A percentile compares a stretch with the other conserved stretches of the same genome.
phyloP scores from a whole-genome alignment of 2,329 filamentous ascomycete species.

The Ophiostoma sp. region DNA sequence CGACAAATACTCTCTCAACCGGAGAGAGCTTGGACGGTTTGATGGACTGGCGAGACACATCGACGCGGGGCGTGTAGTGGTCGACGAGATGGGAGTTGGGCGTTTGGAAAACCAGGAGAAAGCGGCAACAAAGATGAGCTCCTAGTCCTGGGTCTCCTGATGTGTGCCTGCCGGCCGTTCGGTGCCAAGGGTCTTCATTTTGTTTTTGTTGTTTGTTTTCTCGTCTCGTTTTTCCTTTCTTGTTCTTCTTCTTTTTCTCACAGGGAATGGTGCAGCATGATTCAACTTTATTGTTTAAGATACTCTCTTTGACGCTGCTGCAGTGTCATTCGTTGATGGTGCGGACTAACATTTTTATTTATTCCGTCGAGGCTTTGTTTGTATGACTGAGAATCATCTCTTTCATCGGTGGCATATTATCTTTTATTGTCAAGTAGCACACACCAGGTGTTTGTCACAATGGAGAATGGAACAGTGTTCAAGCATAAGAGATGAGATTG shows the following conservation, averaged over 20 bases:
- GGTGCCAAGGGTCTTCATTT: neutral
- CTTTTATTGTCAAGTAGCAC: constrained; percentile 17
- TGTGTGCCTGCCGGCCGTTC: neutral
- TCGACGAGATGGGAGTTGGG: neutral
- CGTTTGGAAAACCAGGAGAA: neutral
- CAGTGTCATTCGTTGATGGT: constrained; percentile 16
- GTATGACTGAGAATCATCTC: constrained; percentile 1
- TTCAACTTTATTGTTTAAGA: constrained; percentile 15
- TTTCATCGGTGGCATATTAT: neutral
- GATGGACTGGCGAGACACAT: constrained; percentile 22
- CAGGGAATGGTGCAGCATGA: constrained; percentile 14
- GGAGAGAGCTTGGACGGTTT: neutral
- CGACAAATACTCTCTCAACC: neutral
- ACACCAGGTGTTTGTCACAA: neutral
- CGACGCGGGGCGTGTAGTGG: constrained; percentile 18
- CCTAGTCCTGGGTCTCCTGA: neutral
- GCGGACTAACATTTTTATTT: constrained; percentile 1
- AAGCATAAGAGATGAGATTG: neutral
- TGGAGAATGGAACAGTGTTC: constrained; percentile 15
- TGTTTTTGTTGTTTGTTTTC: neutral
- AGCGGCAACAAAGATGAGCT: neutral
- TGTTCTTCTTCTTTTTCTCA: neutral
- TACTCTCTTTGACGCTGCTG: constrained; percentile 16
- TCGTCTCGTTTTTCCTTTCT: neutral
- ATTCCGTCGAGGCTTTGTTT: neutral